Conservation (phyloP, 2,329 filamentous ascomycete species). For the Arthroderma sp. region DNA sequence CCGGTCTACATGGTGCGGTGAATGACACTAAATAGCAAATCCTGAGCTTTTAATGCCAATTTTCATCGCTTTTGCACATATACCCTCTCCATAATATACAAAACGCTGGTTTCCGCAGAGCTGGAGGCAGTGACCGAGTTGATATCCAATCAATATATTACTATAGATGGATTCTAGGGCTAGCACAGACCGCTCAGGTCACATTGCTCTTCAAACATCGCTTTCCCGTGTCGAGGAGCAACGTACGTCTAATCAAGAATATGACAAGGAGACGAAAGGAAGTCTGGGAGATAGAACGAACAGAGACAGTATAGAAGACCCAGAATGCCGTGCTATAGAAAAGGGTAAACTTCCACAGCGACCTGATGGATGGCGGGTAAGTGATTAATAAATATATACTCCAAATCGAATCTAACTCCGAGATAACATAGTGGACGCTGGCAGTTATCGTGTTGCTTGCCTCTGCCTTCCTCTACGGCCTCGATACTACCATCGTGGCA, state of each 20-base stretch:
- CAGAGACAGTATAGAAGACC: background rate
- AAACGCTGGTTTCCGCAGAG: background rate
- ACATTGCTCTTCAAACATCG: too few species aligned
- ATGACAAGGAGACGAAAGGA: too few species aligned
- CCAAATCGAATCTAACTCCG: background rate
- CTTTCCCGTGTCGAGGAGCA: background rate
- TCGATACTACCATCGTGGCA: conserved; percentile 40
- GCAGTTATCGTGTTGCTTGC: conserved; percentile 22
- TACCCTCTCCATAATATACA: background rate
- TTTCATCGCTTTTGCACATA: background rate
- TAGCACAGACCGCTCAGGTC: background rate
- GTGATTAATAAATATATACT: background rate
- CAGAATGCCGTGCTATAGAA: background rate
- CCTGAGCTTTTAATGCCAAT: background rate
- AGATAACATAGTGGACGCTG: conserved; percentile 13
- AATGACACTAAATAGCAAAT: background rate
- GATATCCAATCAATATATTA: background rate
- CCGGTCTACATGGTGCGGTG: background rate
- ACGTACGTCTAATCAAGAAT: background rate
- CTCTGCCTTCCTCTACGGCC: conserved; percentile 28
- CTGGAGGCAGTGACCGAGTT: background rate
- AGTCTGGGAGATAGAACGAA: background rate
- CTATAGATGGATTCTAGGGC: background rate
- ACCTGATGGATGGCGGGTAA: conserved; percentile 3
- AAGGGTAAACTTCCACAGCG: background rate